Base-by-base conservation (phyloP, 306 rosid genomes). In the Nissolia schottii region DNA sequence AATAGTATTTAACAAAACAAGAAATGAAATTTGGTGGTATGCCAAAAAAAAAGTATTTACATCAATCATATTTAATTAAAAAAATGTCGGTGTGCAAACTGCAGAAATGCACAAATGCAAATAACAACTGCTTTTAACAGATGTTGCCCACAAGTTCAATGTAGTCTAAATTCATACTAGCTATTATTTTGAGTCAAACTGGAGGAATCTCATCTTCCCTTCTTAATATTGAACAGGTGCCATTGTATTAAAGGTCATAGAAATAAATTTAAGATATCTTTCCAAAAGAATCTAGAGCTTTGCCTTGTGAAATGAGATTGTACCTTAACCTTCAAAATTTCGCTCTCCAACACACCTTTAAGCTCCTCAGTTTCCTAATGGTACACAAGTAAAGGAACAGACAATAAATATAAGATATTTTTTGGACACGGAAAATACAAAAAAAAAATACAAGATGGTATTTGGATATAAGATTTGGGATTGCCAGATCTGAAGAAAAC, bases 321-420 rank as follows among this genome's bases (percentile, higher is more conserved):
- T 81, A 92, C 99, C 96, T 91, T 84, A 43, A 80, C 78, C 74
- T 80, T 89, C 70, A 50, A 75, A 74, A 95, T 79, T 75, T 89
- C 97, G 83, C 59, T 95, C 80, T 89, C 90, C 82, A 95, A 67
- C 61, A 81, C 76, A 69, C 73, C 75, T 81, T 81, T 91, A 66
- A 95, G 99, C 85, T 87, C 93, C 87, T 95, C 97, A 4, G 96
- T 95, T 82, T 91, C 97, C 99, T 95, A 81, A 81, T 54, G 60
- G 74, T n/a, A 1, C 20, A 45, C 67, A 79, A 68, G 51, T 45
- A 45, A 66, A 48, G 73, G 65, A 74, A 79, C 41, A 71, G 73
- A 16, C 22, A 27, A 62, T n/a, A 37, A 37, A 64, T 34, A 34
- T 27, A 80, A 63, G 23, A 53, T 43, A 56, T 3, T 78, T 40